Conservation (phyloP, 139 green algal genomes). For the Marvania coccoides region DNA sequence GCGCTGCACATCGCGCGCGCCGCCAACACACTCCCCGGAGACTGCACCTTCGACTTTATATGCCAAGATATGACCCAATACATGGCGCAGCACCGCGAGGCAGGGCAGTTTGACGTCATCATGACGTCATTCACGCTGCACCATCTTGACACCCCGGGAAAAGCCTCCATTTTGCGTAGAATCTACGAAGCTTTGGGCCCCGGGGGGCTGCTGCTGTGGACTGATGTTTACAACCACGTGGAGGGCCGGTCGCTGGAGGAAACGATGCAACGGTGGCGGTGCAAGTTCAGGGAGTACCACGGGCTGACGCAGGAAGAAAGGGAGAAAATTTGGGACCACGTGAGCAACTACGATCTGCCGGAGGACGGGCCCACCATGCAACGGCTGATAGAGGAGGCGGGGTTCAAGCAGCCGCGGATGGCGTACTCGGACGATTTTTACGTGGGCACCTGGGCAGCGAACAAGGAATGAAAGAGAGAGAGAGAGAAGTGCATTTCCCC, state of each 20-base stretch:
- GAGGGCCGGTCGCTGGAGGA: neutral
- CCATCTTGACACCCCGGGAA: neutral
- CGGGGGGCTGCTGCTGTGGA: neutral
- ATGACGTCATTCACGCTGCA: neutral
- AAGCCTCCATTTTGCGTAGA: neutral
- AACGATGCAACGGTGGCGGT: neutral
- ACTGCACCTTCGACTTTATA: neutral
- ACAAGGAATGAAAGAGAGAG: neutral
- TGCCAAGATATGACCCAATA: no score
- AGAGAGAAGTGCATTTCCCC: neutral
- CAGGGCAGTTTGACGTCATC: neutral
- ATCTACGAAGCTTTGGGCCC: neutral
- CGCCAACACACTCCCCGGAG: no score
- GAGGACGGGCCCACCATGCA: neutral
- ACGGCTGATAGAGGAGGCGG: neutral
- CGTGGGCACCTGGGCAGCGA: neutral
- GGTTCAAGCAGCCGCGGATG: neutral
- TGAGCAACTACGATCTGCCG: slow-evolving; percentile 2
- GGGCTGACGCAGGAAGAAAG: slow-evolving; percentile 1
- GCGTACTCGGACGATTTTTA: slow-evolving; percentile 1
- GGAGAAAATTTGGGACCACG: slow-evolving; percentile 9
- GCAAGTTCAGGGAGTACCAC: neutral
- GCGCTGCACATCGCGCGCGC: neutral
- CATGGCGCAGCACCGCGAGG: neutral
- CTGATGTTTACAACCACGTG: slow-evolving; percentile 1